A percentile compares a stretch with the other conserved stretches of the same genome.
phyloP scores from a whole-genome alignment of 768 basidiomycete species.

The Tylopilus sp. region DNA sequence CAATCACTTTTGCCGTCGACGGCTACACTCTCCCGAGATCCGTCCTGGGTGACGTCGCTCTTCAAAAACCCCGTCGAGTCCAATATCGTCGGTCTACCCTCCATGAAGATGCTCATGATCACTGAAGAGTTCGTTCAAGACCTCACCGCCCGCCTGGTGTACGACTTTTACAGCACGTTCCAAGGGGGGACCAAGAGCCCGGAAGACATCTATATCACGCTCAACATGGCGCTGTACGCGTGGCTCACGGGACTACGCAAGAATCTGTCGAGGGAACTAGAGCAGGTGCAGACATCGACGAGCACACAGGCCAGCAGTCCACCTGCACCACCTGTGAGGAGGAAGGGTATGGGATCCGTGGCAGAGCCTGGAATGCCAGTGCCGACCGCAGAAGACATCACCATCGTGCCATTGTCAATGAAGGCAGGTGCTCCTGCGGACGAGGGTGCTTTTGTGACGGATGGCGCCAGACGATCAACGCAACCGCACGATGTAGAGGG shows the following conservation, averaged over 20 bases:
- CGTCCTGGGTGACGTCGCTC: constrained; percentile 58
- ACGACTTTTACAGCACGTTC: constrained; percentile 74
- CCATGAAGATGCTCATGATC: constrained; percentile 79
- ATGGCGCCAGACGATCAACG: constrained; percentile 10
- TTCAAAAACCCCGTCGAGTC: constrained; percentile 63
- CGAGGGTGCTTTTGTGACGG: constrained; percentile 8
- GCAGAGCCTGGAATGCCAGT: constrained; percentile 4
- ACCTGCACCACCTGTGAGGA: constrained; percentile 30
- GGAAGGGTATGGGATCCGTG: constrained; percentile 31
- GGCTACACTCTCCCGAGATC: constrained; percentile 39
- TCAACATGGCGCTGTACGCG: constrained; percentile 78
- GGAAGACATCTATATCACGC: constrained; percentile 81
- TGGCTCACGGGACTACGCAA: constrained; percentile 80
- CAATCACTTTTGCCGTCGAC: constrained; percentile 44
- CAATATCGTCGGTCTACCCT: constrained; percentile 75
- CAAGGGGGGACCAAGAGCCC: constrained; percentile 51
- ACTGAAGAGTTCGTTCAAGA: constrained; percentile 57
- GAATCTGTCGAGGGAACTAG: constrained; percentile 73
- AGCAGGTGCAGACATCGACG: constrained; percentile 60
- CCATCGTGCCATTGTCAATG: not conserved
- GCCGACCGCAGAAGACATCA: constrained; percentile 8
- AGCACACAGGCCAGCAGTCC: constrained; percentile 42
- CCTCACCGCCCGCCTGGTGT: constrained; percentile 42
- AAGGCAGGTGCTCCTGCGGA: constrained; percentile 3
- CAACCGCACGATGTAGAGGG: constrained; percentile 18